Base-by-base conservation (phyloP, 106 monocot genomes). In the Dendrobium catenatum region DNA sequence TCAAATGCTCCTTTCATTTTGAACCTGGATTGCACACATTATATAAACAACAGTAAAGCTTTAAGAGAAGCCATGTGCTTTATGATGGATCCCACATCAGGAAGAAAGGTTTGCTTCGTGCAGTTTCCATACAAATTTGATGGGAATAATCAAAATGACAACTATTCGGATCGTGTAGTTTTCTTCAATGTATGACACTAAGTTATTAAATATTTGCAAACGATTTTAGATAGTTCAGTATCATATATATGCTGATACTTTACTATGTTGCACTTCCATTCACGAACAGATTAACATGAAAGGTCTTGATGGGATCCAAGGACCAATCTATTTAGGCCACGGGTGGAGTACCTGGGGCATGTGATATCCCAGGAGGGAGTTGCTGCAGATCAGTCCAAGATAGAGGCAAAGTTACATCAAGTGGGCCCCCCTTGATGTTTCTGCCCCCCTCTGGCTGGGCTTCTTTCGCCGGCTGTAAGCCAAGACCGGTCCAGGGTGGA, bases 11-110 rank as follows among this genome's bases (percentile, higher is more conserved):
- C 95, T 15, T 95, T 92, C 61, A 86, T 95, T 78, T 84, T 95
- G 42, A 92, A 95, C 87, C 88, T 95, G 85, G 95, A 95, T 82
- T 95, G 95, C 82, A 88, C 90, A 70, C 95, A 95, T 68, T 95
- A 95, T 79, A 92, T 95, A 77, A 95, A 95, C 48, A 95, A 88
- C 73, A 95, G 95, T 85, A 95, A 92, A 81, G 95, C 92, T 79
- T 86, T 95, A 59, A 80, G 84, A 49, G 95, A 95, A 85, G 95
- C 95, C 78, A 95, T 95, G 95, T 95, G 95, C 77, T 95, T 95
- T 81, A 95, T 95, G 95, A 95, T 95, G 95, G 95, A 95, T 84
- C 92, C 92, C 55, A 86, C 88, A 16, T 75, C 85, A 7, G 87
- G 92, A 80, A 90, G 85, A 79, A 95, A 95, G 79, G 90, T 92